A percentile compares a stretch with the other conserved stretches of the same genome.
These are phyloP conservation scores for Ophiocordyceps camponoti-saundersi DNA, from an alignment of 2,329 filamentous ascomycete species.

Conservation along the genomic window DNA sequence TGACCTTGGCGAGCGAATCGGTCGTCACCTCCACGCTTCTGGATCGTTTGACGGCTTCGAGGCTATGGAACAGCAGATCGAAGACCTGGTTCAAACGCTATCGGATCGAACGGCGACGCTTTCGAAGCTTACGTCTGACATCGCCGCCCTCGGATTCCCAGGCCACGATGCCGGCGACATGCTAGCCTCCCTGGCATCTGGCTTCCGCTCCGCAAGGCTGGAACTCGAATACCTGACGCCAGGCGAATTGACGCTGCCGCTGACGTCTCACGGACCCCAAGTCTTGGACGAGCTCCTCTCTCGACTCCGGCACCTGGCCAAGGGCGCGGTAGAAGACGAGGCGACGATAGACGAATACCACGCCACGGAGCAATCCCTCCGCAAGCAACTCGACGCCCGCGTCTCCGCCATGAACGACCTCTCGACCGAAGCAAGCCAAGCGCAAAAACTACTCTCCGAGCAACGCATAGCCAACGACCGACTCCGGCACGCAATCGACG, in stretches of 20 bases:
- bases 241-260: conserved; percentile 35
- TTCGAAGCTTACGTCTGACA: conserved; percentile 23
- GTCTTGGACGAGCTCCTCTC: conserved; percentile 37
- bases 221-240: conserved; percentile 46
- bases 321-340: conserved; percentile 29
- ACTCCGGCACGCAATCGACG: conserved; percentile 32
- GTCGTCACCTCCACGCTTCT: conserved; percentile 13
- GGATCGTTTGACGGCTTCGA: conserved; percentile 5
- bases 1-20: conserved; percentile 19
- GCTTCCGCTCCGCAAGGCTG: conserved; percentile 38
- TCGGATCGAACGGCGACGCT: conserved; percentile 32
- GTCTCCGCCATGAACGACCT: conserved; percentile 33
- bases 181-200: conserved; percentile 25
- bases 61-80: conserved; percentile 24
- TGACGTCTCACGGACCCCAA: conserved; percentile 33
- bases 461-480: conserved; percentile 29
- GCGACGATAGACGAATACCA: conserved; percentile 43
- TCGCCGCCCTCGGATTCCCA: conserved; percentile 32
- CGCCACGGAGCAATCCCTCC: conserved; percentile 34
- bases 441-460: conserved; percentile 15
- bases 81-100: conserved; percentile 24
- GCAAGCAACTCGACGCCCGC: conserved; percentile 36
- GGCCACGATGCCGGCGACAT: conserved; percentile 30
- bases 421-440: conserved; percentile 20
- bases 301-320: conserved; percentile 30